These are phyloP conservation scores for Meyerozyma elateridarum DNA, from an alignment of 1,139 yeast species.

Conservation along the genomic window DNA sequence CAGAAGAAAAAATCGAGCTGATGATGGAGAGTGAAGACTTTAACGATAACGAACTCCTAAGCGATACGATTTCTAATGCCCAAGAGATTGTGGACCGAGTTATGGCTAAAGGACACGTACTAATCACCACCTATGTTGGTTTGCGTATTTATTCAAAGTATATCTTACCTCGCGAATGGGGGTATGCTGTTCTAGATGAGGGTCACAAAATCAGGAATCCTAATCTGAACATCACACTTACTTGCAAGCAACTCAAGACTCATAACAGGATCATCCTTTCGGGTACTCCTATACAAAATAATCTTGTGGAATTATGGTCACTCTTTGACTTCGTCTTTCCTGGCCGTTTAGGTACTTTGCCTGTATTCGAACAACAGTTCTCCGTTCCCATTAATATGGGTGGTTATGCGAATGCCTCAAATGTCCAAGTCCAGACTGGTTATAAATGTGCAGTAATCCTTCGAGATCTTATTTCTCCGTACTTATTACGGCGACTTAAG, in stretches of 20 bases:
- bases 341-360: conserved; percentile 88
- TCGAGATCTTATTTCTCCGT: conserved; percentile 85
- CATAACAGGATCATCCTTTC: conserved; percentile 80
- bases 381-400: conserved; percentile 92
- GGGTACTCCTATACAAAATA: conserved; percentile 96
- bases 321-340: conserved; percentile 93
- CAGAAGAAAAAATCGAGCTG: conserved; percentile 50
- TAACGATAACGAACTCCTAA: conserved; percentile 18
- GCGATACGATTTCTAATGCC: conserved; percentile 27
- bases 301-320: conserved; percentile 88
- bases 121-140: conserved; percentile 92
- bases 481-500: conserved; percentile 78
- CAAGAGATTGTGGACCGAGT: conserved; percentile 47
- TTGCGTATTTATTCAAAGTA: conserved; percentile 69
- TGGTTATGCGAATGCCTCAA: conserved; percentile 97
- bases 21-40: conserved; percentile 45
- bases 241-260: conserved; percentile 79
- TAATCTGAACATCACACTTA: conserved; percentile 78
- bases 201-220: conserved; percentile 97
- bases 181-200: conserved; percentile 87
- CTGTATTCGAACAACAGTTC: conserved; percentile 90
- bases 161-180: conserved; percentile 74
- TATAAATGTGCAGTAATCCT: conserved; percentile 92
- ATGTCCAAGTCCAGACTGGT: conserved; percentile 94
- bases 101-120: conserved; percentile 64